A percentile compares a stretch with the other conserved stretches of the same genome.
phyloP scores from a whole-genome alignment of 495 filamentous ascomycete genomes.

The Annulohypoxylon stygium region DNA sequence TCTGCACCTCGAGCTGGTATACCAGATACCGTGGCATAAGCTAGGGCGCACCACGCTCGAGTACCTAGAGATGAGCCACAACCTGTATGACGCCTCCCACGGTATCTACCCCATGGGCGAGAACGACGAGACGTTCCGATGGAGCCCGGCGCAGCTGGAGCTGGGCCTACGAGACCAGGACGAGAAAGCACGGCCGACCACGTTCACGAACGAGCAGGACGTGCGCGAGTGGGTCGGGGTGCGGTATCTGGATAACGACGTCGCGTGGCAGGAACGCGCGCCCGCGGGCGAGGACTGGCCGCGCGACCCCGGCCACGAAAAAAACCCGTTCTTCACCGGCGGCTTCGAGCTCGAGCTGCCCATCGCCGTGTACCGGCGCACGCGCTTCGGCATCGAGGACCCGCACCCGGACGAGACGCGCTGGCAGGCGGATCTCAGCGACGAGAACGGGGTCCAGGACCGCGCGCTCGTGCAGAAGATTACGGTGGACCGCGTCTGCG shows the following conservation, averaged over 20 bases:
- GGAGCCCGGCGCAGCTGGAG: background rate
- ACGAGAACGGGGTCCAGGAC: background rate
- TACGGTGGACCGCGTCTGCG: background rate
- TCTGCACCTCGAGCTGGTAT: no score
- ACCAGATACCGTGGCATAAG: conserved; percentile 7
- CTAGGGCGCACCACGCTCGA: background rate
- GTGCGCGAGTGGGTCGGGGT: background rate
- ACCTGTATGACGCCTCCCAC: background rate
- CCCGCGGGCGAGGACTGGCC: background rate
- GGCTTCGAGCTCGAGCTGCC: conserved; percentile 39
- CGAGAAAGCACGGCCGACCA: background rate
- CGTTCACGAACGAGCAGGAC: background rate
- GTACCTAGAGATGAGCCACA: background rate
- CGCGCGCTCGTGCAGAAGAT: background rate
- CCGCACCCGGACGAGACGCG: conserved; percentile 16
- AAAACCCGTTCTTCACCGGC: conserved; percentile 1
- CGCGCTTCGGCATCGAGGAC: background rate
- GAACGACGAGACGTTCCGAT: background rate
- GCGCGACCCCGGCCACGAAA: background rate
- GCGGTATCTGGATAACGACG: background rate
- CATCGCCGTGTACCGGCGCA: conserved; percentile 12
- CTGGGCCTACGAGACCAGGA: background rate
- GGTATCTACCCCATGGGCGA: background rate
- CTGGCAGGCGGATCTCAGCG: conserved; percentile 3
- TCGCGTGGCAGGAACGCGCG: background rate